Evolutionary conservation across 208 protist species (phyloP), one percentile per base, ranked within the genome.

Genomic region (Paratrypanosoma confusum): DNA sequence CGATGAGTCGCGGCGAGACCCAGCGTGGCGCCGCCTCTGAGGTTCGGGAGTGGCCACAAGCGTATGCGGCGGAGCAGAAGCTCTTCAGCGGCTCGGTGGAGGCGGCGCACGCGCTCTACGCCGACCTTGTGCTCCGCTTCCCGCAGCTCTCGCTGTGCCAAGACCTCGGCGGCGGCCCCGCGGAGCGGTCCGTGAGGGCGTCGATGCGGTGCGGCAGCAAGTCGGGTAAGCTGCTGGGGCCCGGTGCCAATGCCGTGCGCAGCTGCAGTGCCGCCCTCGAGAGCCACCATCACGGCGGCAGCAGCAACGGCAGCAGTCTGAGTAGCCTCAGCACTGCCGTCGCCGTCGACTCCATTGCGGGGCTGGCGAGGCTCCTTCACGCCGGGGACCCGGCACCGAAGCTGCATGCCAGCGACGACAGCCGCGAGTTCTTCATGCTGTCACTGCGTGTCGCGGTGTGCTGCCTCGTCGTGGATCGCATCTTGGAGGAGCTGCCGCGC

Each of bases 401-500:
- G 26, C 39, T 52, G 18, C 10, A 16, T 33, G 14, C 53, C 27
- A 20, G 35, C 7, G 39, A 22, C 3, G 25, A n/a, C 8, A 39
- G 36, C 16, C 43, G 41, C 5, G 18, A 56, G 49, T 34, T 84
- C 27, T 39, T 38, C 6, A 23, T 53, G 4, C 59, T 84, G 11
- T 71, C 73, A 25, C 43, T 59, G 21, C 66, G 75, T 8, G 61
- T 65, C 3, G 77, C 61, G 0, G 63, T 83, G 8, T 68, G 60
- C 34, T 49, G 66, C 18, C 50, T 79, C 25, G 46, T 92, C 5
- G 50, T 92, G 5, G 62, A 77, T 24, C 45, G 64, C 31, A 50
- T 76, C 20, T 37, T 74, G 20, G 41, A 57, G 2, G 35, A 45
- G 8, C 57, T 88, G 2, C 70, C 82, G 0, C 71, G 78, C 0